These are phyloP conservation scores for Sanghuangporus weigelae DNA, from an alignment of 1,284 basidiomycete species.

Conservation along the genomic window DNA sequence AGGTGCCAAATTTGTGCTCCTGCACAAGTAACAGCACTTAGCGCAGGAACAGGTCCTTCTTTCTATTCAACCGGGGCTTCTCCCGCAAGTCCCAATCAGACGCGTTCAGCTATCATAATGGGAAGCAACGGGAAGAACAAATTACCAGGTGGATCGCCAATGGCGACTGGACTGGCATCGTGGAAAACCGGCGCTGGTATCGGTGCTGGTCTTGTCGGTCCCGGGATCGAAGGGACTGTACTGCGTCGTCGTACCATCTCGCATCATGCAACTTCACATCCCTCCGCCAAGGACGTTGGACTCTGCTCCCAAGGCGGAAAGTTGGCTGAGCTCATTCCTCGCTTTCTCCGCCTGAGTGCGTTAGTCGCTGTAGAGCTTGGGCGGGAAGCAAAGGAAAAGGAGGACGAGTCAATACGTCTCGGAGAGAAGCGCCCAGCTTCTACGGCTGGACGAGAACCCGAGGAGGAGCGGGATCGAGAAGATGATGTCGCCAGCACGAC, in stretches of 20 bases:
- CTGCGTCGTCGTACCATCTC: conserved; percentile 37
- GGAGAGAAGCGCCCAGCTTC: conserved; percentile 9
- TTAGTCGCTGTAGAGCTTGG: conserved; percentile 70
- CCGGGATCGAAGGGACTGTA: conserved; percentile 47
- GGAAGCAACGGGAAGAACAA: conserved; percentile 13
- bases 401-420: conserved; percentile 16
- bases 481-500: background rate
- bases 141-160: background rate
- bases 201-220: conserved; percentile 57
- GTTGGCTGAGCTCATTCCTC: conserved; percentile 60
- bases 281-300: conserved; percentile 16
- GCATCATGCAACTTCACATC: conserved; percentile 16
- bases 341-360: conserved; percentile 70
- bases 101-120: conserved; percentile 12
- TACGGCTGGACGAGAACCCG: conserved; percentile 13
- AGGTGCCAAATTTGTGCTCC: conserved; percentile 70
- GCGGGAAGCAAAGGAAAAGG: conserved; percentile 40
- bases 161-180: conserved; percentile 64
- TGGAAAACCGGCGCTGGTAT: conserved; percentile 47
- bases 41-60: conserved; percentile 8
- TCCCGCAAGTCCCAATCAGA: conserved; percentile 12
- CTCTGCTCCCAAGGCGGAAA: conserved; percentile 29
- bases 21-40: conserved; percentile 34
- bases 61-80: conserved; percentile 8
- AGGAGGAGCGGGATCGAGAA: conserved; percentile 16